phyloP scores from a whole-genome alignment of 768 basidiomycete genomes.

The Trametes maxima region DNA sequence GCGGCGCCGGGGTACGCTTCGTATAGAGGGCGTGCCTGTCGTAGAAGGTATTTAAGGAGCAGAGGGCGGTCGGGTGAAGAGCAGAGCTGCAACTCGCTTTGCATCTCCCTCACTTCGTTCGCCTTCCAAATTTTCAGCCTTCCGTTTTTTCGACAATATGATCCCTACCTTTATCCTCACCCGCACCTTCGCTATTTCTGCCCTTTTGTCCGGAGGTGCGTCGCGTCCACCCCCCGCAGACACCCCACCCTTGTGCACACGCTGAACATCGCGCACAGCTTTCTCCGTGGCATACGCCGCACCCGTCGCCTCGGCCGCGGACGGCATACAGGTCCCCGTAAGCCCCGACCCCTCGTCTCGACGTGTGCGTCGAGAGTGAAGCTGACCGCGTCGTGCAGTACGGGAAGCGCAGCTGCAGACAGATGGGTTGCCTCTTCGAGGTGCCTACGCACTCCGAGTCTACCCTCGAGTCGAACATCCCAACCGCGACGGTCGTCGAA shows the following conservation, averaged over 20 bases:
- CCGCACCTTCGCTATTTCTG: constrained; percentile 17
- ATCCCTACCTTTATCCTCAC: constrained; percentile 15
- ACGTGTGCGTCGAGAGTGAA: no score
- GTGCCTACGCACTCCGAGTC: background rate
- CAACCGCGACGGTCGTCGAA: no score
- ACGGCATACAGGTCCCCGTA: background rate
- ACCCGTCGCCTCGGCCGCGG: background rate
- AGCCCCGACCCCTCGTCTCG: background rate
- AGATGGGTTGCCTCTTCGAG: constrained; percentile 10
- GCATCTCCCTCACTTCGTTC: background rate
- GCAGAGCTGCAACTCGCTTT: background rate
- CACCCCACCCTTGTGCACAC: background rate
- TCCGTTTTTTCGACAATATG: background rate
- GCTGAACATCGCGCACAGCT: background rate
- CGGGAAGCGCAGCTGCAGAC: constrained; percentile 1
- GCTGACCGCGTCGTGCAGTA: background rate
- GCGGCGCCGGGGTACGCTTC: no score
- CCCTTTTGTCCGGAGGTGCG: constrained; percentile 11
- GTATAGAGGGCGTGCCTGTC: no score
- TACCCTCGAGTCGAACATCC: no score
- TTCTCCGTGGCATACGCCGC: background rate
- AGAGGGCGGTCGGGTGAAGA: no score
- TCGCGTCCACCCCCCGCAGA: background rate
- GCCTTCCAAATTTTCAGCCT: background rate
- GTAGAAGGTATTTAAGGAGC: no score